Base-by-base conservation (phyloP, 768 basidiomycete species). In the Daedaleopsis nitida region DNA sequence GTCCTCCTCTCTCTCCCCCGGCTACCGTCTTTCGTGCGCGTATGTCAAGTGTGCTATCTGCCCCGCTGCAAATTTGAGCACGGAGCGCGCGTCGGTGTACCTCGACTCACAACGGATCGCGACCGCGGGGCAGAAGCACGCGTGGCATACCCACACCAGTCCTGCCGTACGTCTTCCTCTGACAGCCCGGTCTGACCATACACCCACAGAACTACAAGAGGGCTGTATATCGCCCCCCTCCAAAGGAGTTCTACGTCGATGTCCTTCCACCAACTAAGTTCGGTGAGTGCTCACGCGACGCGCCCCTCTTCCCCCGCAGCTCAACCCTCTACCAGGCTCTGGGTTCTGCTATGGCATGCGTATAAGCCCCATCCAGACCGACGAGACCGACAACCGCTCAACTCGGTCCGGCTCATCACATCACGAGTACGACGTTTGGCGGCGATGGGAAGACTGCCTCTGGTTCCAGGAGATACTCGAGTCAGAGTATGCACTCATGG, bases 391-490 rank as follows among this genome's bases (percentile, higher is more conserved):
- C 43, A 42, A 45, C 21, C 55, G 50, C 13, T 66, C 64, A 9
- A 59, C 50, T 5, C 53, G 57, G 24, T 73, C 73, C 4, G 61
- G 62, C 27, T 13, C 57, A 10, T 75, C 74, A 1, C 56, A 74
- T 49, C 67, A 72, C 10, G 85, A 85, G 59, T 93, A 94, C 68
- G 87, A 88, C 14, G 78, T 94, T 39, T 91, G 89, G 84, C 80
- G 92, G 27, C 78, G 81, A 49, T 94, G 92, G 92, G 92, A 92
- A 59, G 92, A 94, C 66, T 92, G 89, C 60, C 76, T 94, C 11
- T 83, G 79, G 76, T 86, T 92, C 67, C 92, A 94, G 70, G 85
- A 88, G 45, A 73, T 75, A 1, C 76, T 94, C 11, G 91, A 92
- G 72, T 63, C 69, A 16, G 87, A 89, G 69, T 94, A 92, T 66